Conservation (phyloP, 1,284 basidiomycete species). For the Irpex sp. region DNA sequence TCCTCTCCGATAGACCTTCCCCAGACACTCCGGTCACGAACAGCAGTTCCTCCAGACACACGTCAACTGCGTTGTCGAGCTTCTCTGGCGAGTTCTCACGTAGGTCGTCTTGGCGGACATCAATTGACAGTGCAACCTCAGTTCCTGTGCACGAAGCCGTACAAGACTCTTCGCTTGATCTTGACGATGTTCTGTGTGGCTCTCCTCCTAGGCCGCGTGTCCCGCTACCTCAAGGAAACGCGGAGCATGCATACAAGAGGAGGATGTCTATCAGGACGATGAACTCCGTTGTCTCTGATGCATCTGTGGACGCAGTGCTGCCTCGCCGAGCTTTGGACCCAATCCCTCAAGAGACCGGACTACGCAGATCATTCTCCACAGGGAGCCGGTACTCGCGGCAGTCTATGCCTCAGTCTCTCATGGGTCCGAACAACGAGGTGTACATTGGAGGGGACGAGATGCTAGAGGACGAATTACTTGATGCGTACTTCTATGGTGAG, state of each 20-base stretch:
- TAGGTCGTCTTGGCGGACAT: slow-evolving; percentile 13
- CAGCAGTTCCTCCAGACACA: slow-evolving; percentile 8
- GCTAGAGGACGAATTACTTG: slow-evolving; percentile 41
- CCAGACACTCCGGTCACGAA: slow-evolving; percentile 2
- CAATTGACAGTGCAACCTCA: background rate
- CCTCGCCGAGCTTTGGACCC: slow-evolving; percentile 26
- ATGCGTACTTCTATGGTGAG: slow-evolving; percentile 46
- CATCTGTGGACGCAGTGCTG: slow-evolving; percentile 53
- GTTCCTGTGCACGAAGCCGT: background rate
- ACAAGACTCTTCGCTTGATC: background rate
- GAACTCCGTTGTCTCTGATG: slow-evolving; percentile 53
- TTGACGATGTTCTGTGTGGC: background rate
- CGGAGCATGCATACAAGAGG: background rate
- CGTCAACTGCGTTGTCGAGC: slow-evolving; percentile 10
- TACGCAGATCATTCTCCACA: slow-evolving; percentile 23
- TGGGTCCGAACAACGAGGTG: slow-evolving; percentile 32
- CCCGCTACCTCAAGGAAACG: slow-evolving; percentile 5
- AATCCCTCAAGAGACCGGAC: background rate
- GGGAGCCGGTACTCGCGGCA: slow-evolving; percentile 6
- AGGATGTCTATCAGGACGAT: slow-evolving; percentile 49
- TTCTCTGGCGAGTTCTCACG: slow-evolving; percentile 18
- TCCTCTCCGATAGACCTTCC: background rate
- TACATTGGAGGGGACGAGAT: slow-evolving; percentile 1
- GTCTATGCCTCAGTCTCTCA: background rate
- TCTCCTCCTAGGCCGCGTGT: slow-evolving; percentile 7